Evolutionary conservation across 805 yeast species (phyloP).

Genomic region (Monosporozyma aquatica): DNA sequence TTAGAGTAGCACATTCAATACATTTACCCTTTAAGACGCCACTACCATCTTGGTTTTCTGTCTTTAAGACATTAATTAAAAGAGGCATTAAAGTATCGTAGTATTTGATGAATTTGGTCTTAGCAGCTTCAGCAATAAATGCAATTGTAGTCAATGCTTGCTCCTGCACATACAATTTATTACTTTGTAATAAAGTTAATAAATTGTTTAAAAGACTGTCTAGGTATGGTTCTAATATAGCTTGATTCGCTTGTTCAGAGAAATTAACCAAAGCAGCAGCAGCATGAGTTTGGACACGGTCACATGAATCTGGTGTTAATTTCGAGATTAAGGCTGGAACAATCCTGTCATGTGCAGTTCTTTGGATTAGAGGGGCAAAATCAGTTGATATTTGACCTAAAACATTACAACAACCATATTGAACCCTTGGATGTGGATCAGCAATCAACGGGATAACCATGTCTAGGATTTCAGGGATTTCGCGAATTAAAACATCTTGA

Average conservation of each 20-base stretch:
- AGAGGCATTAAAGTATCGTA: constrained; percentile 93
- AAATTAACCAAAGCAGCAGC: constrained; percentile 97
- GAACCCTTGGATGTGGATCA: constrained; percentile 90
- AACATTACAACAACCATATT: constrained; percentile 94
- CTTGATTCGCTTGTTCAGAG: constrained; percentile 83
- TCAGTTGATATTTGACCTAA: constrained; percentile 96
- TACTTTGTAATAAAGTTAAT: constrained; percentile 68
- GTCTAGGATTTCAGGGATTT: constrained; percentile 72
- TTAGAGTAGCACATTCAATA: constrained; percentile 89
- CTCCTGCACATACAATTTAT: constrained; percentile 90
- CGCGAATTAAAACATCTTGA: constrained; percentile 73
- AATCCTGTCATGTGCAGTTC: constrained; percentile 66
- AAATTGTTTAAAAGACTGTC: constrained; percentile 71
- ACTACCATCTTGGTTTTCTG: constrained; percentile 72
- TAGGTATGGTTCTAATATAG: constrained; percentile 82
- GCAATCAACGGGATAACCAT: constrained; percentile 76
- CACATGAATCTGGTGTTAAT: constrained; percentile 62
- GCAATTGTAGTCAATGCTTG: constrained; percentile 96
- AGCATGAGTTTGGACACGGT: constrained; percentile 95
- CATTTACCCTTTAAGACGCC: constrained; percentile 82
- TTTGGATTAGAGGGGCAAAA: constrained; percentile 82
- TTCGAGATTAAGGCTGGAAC: constrained; percentile 83
- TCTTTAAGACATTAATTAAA: constrained; percentile 63
- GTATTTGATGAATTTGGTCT: constrained; percentile 76
- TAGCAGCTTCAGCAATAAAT: constrained; percentile 94